phyloP scores from a whole-genome alignment of 805 yeast species.

The Schizosaccharomyces japonicus region DNA sequence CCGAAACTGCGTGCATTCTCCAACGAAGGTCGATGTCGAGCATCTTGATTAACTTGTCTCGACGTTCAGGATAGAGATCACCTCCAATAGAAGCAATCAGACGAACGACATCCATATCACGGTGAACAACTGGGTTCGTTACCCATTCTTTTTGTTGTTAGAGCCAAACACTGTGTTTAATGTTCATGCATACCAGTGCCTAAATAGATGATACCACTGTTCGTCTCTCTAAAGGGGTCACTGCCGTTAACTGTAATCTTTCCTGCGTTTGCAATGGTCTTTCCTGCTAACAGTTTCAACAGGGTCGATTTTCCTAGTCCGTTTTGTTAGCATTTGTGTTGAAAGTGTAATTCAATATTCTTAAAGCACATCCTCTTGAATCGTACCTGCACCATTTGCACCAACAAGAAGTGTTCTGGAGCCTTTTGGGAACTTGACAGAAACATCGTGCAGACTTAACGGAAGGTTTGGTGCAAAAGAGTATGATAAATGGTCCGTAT shows the following conservation, averaged over 20 bases:
- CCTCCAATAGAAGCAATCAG: conserved; percentile 66
- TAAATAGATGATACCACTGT: conserved; percentile 36
- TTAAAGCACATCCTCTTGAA: not conserved
- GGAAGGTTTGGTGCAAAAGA: not conserved
- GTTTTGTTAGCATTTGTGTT: too few relatives aligned
- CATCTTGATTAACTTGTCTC: conserved; percentile 50
- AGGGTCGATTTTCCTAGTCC: conserved; percentile 61
- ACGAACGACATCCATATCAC: conserved; percentile 72
- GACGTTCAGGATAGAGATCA: conserved; percentile 45
- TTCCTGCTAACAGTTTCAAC: conserved; percentile 68
- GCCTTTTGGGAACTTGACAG: conserved; percentile 38
- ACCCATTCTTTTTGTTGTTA: conserved; percentile 56
- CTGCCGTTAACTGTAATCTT: conserved; percentile 47
- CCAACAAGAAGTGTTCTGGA: conserved; percentile 65
- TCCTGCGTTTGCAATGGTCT: conserved; percentile 59
- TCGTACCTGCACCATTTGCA: conserved; percentile 27
- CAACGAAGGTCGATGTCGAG: conserved; percentile 70
- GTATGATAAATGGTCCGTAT: not conserved
- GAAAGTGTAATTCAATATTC: not conserved
- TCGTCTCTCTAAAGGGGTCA: conserved; percentile 60
- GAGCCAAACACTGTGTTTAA: not conserved
- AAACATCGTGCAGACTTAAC: conserved; percentile 28
- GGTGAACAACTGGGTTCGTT: conserved; percentile 60
- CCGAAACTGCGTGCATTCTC: conserved; percentile 81
- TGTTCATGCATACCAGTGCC: conserved; percentile 31